Evolutionary conservation across 192 early-diverging fungal genomes (phyloP).

Genomic region (Linnemannia hyalina): DNA sequence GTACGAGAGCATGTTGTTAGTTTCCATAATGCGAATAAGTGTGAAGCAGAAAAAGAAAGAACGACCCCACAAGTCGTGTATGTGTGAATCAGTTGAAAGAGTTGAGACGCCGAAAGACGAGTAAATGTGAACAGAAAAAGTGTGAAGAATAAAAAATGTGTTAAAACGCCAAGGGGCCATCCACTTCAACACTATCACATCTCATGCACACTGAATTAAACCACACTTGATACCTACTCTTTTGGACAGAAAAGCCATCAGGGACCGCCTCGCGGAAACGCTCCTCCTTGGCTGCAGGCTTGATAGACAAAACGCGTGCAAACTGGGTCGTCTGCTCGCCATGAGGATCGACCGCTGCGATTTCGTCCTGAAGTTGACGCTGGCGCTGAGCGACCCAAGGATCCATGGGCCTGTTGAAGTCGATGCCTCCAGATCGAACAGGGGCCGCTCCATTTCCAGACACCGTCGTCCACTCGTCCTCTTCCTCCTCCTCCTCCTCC

Average conservation of each 20-base stretch:
- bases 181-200: neutral
- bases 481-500: slow-evolving; percentile 11
- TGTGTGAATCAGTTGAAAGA: no score
- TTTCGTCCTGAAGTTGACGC: slow-evolving; percentile 25
- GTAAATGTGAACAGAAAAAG: no score
- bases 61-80: no score
- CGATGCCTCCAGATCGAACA: slow-evolving; percentile 44
- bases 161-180: neutral
- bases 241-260: slow-evolving; percentile 47
- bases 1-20: neutral
- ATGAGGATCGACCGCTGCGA: slow-evolving; percentile 48
- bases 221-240: slow-evolving; percentile 21
- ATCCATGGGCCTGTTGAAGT: slow-evolving; percentile 55
- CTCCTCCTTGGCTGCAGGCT: slow-evolving; percentile 45
- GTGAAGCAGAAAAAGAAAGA: no score
- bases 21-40: neutral
- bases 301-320: slow-evolving; percentile 52
- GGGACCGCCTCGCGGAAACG: slow-evolving; percentile 43
- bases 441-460: slow-evolving; percentile 12
- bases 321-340: slow-evolving; percentile 39
- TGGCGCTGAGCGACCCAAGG: slow-evolving; percentile 54
- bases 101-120: no score
- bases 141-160: no score
- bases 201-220: neutral
- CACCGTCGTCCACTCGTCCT: slow-evolving; percentile 52